These are phyloP conservation scores for Penicillium canescens DNA, from an alignment of 495 filamentous ascomycete genomes.

Conservation along the genomic window DNA sequence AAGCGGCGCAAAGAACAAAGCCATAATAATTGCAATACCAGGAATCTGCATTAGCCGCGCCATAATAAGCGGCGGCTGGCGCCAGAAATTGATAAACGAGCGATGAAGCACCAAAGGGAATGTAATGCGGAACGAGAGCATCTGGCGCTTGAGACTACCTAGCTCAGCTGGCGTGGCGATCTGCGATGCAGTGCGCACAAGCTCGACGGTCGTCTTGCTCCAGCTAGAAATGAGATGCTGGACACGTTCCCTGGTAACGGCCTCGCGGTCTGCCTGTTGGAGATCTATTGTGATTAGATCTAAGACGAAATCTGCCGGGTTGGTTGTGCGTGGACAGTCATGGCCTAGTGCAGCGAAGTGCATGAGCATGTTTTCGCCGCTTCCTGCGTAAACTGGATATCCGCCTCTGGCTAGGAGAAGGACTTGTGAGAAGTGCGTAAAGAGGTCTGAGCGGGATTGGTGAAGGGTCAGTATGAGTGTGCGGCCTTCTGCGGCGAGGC, in stretches of 20 bases:
- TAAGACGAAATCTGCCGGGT: constrained; percentile 74
- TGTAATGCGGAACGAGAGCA: constrained; percentile 59
- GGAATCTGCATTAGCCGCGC: constrained; percentile 68
- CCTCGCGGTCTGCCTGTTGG: constrained; percentile 59
- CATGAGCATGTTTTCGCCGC: constrained; percentile 61
- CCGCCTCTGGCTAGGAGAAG: constrained; percentile 70
- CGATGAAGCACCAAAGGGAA: constrained; percentile 65
- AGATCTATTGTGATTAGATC: constrained; percentile 75
- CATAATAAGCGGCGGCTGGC: constrained; percentile 62
- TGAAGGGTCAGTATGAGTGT: constrained; percentile 75
- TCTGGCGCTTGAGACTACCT: constrained; percentile 60
- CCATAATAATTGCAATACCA: constrained; percentile 63
- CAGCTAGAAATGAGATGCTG: constrained; percentile 51
- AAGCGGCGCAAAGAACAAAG: constrained; percentile 71
- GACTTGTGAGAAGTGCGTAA: constrained; percentile 66
- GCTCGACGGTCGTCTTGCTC: constrained; percentile 26
- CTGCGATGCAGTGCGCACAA: constrained; percentile 26
- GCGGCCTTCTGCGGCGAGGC: constrained; percentile 69
- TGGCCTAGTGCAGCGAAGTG: constrained; percentile 62
- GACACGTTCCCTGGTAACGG: constrained; percentile 58
- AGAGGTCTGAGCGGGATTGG: constrained; percentile 72
- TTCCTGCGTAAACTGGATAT: constrained; percentile 64
- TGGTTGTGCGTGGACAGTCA: constrained; percentile 63
- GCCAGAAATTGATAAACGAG: constrained; percentile 63
- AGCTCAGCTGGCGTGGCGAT: constrained; percentile 70